phyloP scores from a whole-genome alignment of 345 rosid species.

The Isatis tinctoria region DNA sequence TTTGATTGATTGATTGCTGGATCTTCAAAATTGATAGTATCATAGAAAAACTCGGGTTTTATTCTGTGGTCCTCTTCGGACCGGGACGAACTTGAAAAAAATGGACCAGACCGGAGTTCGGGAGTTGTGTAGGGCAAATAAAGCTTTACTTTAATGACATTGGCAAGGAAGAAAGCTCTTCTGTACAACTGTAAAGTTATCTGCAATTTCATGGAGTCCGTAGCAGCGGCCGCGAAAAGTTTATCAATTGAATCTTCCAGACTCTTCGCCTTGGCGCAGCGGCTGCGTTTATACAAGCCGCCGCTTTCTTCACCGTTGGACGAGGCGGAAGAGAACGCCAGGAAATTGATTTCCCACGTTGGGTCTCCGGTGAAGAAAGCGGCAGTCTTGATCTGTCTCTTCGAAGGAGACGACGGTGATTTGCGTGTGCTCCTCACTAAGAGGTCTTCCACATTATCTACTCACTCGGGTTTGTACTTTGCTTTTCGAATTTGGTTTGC shows the following conservation, averaged over 20 bases:
- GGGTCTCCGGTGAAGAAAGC: slow-evolving; percentile 71
- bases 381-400: slow-evolving; percentile 76
- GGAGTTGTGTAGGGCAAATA: not conserved
- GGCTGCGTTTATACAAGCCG: slow-evolving; percentile 63
- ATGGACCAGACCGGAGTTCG: not conserved
- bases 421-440: slow-evolving; percentile 76
- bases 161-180: not conserved
- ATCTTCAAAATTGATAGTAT: not conserved
- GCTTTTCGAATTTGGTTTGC: not conserved
- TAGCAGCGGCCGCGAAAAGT: not conserved
- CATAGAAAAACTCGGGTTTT: too few relatives aligned
- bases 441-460: slow-evolving; percentile 63
- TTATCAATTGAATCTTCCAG: not conserved
- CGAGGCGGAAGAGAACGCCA: slow-evolving; percentile 46
- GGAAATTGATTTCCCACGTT: slow-evolving; percentile 54
- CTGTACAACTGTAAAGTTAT: not conserved
- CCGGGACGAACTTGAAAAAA: not conserved
- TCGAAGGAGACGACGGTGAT: slow-evolving; percentile 72
- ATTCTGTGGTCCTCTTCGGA: not conserved
- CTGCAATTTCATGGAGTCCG: not conserved
- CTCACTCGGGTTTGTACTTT: slow-evolving; percentile 65
- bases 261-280: slow-evolving; percentile 52
- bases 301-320: slow-evolving; percentile 37
- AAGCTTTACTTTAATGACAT: not conserved
- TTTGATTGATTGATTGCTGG: not conserved